Evolutionary conservation across 352 stramenopile species (phyloP).

Genomic region (Bremia lactucae): DNA sequence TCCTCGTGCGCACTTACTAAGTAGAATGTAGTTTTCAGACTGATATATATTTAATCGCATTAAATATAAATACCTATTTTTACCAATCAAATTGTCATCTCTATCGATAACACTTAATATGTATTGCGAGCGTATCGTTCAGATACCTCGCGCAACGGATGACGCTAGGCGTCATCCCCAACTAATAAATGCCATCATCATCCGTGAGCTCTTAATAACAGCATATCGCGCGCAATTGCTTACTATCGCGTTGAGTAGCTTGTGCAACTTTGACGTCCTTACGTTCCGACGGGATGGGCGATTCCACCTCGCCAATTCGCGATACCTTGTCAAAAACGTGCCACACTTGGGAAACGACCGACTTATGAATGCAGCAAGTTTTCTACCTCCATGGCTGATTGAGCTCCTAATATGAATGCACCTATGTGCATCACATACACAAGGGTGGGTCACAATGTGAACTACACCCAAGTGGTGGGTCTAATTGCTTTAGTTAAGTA

Average conservation of each 20-base stretch:
- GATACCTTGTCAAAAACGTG: slow-evolving; percentile 14
- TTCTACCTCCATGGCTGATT: slow-evolving; percentile 40
- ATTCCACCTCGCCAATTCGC: slow-evolving; percentile 15
- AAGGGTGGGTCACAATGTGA: too few species aligned
- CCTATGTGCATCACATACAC: too few species aligned
- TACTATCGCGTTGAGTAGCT: slow-evolving; percentile 15
- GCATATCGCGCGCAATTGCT: neutral
- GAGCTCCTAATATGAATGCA: slow-evolving; percentile 23
- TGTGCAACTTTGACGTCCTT: slow-evolving; percentile 13
- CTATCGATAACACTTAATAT: too few species aligned
- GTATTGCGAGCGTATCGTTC: too few species aligned
- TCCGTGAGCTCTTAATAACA: neutral
- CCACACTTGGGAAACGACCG: neutral
- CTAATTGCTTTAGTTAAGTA: too few species aligned
- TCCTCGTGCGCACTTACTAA: too few species aligned
- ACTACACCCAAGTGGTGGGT: too few species aligned
- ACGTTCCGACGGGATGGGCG: slow-evolving; percentile 13
- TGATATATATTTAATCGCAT: too few species aligned
- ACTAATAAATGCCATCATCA: slow-evolving; percentile 3
- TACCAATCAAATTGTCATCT: too few species aligned
- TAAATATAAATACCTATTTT: too few species aligned
- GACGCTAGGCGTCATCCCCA: slow-evolving; percentile 32
- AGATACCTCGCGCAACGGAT: too few species aligned
- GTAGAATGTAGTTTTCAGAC: too few species aligned
- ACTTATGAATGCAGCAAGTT: neutral